phyloP scores from a whole-genome alignment of 225 moss, liverwort and hornwort genomes.

The Lunularia cruciata region DNA sequence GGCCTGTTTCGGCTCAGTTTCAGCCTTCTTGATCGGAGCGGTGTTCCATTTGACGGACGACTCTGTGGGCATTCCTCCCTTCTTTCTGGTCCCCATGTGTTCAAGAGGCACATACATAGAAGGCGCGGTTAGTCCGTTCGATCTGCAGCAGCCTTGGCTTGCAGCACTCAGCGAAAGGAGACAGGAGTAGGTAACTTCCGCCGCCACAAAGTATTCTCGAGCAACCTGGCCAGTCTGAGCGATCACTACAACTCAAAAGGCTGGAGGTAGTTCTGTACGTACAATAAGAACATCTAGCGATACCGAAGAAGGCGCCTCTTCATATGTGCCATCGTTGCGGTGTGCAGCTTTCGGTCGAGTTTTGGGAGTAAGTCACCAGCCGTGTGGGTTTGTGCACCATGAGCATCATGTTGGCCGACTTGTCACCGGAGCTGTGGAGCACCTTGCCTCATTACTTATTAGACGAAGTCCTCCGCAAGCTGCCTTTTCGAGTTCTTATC shows the following conservation, averaged over 20 bases:
- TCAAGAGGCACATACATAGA: too few relatives aligned
- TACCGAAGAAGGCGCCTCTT: background rate
- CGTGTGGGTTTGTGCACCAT: background rate
- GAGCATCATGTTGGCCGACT: conserved; percentile 1
- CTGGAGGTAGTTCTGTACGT: background rate
- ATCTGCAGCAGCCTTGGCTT: too few relatives aligned
- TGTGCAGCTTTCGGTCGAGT: background rate
- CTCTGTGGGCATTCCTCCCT: too few relatives aligned
- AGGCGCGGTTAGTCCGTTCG: too few relatives aligned
- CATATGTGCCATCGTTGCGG: background rate
- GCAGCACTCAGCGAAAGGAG: too few relatives aligned
- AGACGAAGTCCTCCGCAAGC: conserved; percentile 18
- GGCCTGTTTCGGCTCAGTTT: too few relatives aligned
- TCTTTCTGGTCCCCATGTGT: too few relatives aligned
- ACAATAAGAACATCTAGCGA: background rate
- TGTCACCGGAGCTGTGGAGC: conserved; percentile 17
- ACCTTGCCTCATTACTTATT: conserved; percentile 16
- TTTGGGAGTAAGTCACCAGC: background rate
- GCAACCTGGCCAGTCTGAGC: background rate
- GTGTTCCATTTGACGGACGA: too few relatives aligned
- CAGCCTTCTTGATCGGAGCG: too few relatives aligned
- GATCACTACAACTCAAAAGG: background rate
- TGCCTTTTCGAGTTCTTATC: conserved; percentile 8
- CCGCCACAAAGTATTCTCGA: too few relatives aligned
- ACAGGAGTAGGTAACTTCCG: too few relatives aligned